Evolutionary conservation across 108 stramenopile species (phyloP), one percentile per base, ranked within the genome.

Genomic region (Fragilaria crotonensis): DNA sequence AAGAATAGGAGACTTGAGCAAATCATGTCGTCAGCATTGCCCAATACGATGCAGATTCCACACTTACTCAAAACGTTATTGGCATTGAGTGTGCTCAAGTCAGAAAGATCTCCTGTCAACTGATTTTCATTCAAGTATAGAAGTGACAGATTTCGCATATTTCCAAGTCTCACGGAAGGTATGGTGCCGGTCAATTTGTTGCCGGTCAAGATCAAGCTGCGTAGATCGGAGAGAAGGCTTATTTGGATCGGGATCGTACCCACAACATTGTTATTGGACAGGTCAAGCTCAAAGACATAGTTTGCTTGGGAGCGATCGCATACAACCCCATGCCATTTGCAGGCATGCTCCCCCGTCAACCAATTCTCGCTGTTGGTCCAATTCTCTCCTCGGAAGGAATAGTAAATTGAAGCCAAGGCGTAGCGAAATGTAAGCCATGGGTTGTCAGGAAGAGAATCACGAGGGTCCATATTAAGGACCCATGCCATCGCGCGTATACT

Each of bases 371-470:
- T 62, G 29, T 63, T 48, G 0, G 33, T 60, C 81, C 81, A 83
- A 9, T 33, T 14, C 5, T 59, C 33, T 20, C 81, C 81, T 18
- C 52, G 36, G 3, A 70, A 78, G 18, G 73, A 33, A 60, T 64
- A 84, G 50, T 75, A 84, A 28, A 80, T 59, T 5, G 66, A 63
- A 0, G 74, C 70, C 14, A 80, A 48, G 23, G 65, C 72, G 62
- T 71, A 81, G 45, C 79, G 53, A 31, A 62, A 60, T 19, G 48
- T 54, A 46, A 64, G 51, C 36, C 31, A 28, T 21, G 41, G 25
- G n/a, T 36, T 30, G 32, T 47, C 44, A 45, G 27, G 29, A 33
- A 18, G 29, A 56, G 26, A 31, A 21, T 19, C 19, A 2, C n/a
- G 14, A 23, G 45, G 30, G 45, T 69, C 68, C 29, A 25, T 23